Conservation (phyloP, 2,329 filamentous ascomycete genomes). For the Neofusicoccum sp. region DNA sequence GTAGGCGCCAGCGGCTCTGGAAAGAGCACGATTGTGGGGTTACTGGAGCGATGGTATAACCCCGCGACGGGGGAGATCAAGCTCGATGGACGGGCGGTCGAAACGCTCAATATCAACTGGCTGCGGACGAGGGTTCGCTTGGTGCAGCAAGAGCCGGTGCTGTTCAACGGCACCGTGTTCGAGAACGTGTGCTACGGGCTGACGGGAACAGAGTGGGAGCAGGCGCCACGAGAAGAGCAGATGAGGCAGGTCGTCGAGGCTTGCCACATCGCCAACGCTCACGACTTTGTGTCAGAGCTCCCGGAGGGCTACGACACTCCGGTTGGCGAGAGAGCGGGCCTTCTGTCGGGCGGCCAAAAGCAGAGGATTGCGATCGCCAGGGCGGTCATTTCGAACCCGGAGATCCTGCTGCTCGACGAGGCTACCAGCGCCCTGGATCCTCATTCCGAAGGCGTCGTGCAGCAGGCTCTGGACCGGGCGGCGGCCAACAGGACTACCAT, state of each 20-base stretch:
- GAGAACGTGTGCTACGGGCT: conserved; percentile 90
- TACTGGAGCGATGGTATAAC: conserved; percentile 87
- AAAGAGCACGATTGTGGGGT: conserved; percentile 90
- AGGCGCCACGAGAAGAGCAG: background rate
- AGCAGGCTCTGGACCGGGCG: conserved; percentile 86
- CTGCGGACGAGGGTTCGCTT: conserved; percentile 88
- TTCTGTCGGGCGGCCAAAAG: conserved; percentile 93
- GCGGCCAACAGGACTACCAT: conserved; percentile 89
- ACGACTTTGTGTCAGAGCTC: conserved; percentile 73
- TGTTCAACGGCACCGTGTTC: conserved; percentile 88
- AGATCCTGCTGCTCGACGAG: conserved; percentile 90
- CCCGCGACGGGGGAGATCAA: background rate
- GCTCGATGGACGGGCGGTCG: conserved; percentile 82
- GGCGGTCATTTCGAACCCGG: conserved; percentile 87
- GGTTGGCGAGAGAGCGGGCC: conserved; percentile 91
- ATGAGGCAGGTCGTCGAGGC: conserved; percentile 69
- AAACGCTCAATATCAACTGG: conserved; percentile 84
- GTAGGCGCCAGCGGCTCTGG: conserved; percentile 94
- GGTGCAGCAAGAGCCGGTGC: conserved; percentile 88
- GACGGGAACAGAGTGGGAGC: conserved; percentile 30
- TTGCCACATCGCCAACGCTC: conserved; percentile 87
- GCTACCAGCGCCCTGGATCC: conserved; percentile 93
- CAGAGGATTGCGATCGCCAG: conserved; percentile 94
- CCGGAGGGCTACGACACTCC: conserved; percentile 88
- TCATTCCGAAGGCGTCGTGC: conserved; percentile 91